Percentiles rank a stretch among this genome's conserved stretches.
Evolutionary conservation across 176 grass and related monocot genomes (phyloP).

Genomic region (Eleusine indica): DNA sequence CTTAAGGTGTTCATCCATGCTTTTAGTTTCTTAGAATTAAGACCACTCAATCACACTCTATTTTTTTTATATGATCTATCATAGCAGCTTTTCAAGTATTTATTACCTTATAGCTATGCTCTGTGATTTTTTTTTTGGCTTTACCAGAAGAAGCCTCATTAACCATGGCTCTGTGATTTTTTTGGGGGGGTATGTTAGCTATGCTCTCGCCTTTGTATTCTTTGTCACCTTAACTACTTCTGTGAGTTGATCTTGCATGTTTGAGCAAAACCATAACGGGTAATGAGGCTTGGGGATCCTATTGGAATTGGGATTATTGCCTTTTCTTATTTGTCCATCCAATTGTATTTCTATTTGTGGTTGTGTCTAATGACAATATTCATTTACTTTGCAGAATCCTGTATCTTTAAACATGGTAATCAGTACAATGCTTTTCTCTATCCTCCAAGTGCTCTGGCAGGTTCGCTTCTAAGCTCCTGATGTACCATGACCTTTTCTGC

Average conservation of each 20-base stretch:
- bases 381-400: slow-evolving; percentile 60
- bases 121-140: neutral
- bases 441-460: slow-evolving; percentile 96
- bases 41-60: neutral
- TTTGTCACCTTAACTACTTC: neutral
- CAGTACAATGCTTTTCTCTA: slow-evolving; percentile 88
- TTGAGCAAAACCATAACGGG: slow-evolving; percentile 3
- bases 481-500: neutral
- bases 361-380: slow-evolving; percentile 29
- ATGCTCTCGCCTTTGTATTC: neutral
- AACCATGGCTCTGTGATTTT: neutral
- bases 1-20: neutral
- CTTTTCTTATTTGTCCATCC: slow-evolving; percentile 20
- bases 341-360: neutral
- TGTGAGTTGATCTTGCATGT: slow-evolving; percentile 6
- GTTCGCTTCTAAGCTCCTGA: slow-evolving; percentile 49
- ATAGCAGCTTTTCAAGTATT: neutral
- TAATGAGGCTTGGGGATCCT: too few relatives aligned
- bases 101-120: neutral
- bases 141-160: neutral
- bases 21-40: neutral
- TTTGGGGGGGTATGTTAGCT: neutral
- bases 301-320: neutral
- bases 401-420: slow-evolving; percentile 79
- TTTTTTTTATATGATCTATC: neutral